Base-by-base conservation (phyloP, 2,329 filamentous ascomycete genomes). In the Penicillium freii region DNA sequence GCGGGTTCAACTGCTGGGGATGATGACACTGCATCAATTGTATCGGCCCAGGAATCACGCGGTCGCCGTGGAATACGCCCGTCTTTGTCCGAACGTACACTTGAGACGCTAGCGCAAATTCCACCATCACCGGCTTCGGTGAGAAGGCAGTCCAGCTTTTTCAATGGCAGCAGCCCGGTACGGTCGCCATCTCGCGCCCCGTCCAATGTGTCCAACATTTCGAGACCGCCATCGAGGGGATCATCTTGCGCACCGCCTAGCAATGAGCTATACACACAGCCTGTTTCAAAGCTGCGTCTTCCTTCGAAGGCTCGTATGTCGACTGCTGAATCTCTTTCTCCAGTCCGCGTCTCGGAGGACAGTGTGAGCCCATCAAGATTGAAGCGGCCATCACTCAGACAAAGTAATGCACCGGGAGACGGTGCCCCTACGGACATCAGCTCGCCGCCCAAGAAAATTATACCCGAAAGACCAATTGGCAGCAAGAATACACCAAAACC, bases 51-150 rank as follows among this genome's bases (percentile, higher is more conserved):
- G 13, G 63, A 67, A 50, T 25, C 44, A 27, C 64, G 71, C 38
- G 70, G 66, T 36, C 67, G 67, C 19, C 57, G 57, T 42, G 57
- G 56, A 33, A 54, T 58, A 29, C 68, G 68, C 5, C 68, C 73
- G 17, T 76, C 74, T 6, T 60, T 97, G 4, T 86, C 89, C 0
- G 92, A 97, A 66, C 82, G 93, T 57, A 95, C 92, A 0, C 87
- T 96, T 42, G 91, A 96, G 71, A 96, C 91, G 0, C 78, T 97
- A 6, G 83, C 91, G 3, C 84, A 86, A 46, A 78, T 96, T 31
- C 90, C 92, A 0, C 86, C 90, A 0, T 94, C 92, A 0, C 92
- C 92, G 5, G 84, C 84, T 0, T 73, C 89, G 45, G 84, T 81
- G 51, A 84, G 85, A 57, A 84, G 86, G 53, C 79, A 83, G 9